These are phyloP conservation scores for Evansstolkia leycettana DNA, from an alignment of 495 filamentous ascomycete species.

Conservation along the genomic window DNA sequence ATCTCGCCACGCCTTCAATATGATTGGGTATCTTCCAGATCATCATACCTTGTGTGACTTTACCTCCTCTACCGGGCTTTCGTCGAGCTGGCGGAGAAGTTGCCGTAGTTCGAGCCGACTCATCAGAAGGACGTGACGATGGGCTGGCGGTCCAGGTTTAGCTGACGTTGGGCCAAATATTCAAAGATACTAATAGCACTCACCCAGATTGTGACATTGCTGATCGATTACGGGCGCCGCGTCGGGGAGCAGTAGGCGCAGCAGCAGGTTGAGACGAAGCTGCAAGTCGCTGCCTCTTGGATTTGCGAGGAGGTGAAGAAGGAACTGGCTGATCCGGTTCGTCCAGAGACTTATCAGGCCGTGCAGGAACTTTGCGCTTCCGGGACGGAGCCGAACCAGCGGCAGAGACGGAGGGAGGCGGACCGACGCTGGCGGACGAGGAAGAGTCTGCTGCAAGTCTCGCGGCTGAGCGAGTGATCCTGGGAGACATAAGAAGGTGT, in stretches of 20 bases:
- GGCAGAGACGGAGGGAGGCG: conserved; percentile 20
- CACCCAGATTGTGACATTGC: conserved; percentile 80
- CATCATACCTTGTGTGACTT: conserved; percentile 14
- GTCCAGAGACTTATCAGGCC: conserved; percentile 25
- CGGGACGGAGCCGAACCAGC: conserved; percentile 32
- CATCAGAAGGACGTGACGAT: conserved; percentile 31
- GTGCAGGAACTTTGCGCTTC: conserved; percentile 45
- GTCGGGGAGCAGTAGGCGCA: conserved; percentile 38
- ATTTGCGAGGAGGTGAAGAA: conserved; percentile 30
- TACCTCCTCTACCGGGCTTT: conserved; percentile 50
- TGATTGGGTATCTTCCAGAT: too few relatives aligned
- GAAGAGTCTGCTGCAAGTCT: conserved; percentile 58
- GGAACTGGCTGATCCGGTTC: conserved; percentile 26
- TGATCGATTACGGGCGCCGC: conserved; percentile 50
- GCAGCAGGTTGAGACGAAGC: conserved; percentile 21
- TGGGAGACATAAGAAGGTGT: conserved; percentile 65
- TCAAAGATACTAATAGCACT: conserved; percentile 12
- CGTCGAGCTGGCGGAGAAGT: conserved; percentile 47
- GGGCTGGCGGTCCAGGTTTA: conserved; percentile 19
- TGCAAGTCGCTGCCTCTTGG: conserved; percentile 30
- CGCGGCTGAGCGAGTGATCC: conserved; percentile 69
- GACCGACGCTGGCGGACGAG: conserved; percentile 21
- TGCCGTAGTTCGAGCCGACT: conserved; percentile 24
- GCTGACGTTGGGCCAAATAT: neutral
- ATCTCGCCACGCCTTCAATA: too few relatives aligned